Evolutionary conservation across 2,329 filamentous ascomycete species (phyloP).

Genomic region (Ceratocystis variospora): DNA sequence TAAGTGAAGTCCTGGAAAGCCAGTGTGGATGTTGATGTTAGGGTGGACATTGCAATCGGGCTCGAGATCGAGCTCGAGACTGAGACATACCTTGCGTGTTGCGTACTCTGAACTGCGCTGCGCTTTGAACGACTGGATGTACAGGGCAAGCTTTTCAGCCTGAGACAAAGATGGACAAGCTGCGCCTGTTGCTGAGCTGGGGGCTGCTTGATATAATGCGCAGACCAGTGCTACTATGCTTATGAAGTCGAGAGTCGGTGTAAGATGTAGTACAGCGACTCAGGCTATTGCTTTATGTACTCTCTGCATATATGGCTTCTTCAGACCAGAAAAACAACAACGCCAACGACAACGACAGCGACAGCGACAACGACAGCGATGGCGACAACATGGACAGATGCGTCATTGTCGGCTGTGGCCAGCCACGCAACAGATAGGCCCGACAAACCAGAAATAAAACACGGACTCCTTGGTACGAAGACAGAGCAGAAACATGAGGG

Average conservation of each 20-base stretch:
- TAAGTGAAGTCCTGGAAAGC: not conserved
- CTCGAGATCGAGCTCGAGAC: not conserved
- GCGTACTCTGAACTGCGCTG: not conserved
- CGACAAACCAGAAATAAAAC: not conserved
- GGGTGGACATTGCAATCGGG: not conserved
- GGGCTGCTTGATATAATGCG: not conserved
- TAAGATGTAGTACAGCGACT: not conserved
- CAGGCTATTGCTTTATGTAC: not conserved
- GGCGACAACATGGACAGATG: not conserved
- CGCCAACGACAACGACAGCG: no score
- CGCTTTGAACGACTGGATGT: not conserved
- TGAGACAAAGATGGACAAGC: not conserved
- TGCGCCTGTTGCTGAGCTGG: not conserved
- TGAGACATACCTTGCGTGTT: constrained; percentile 11
- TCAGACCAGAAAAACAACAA: not conserved
- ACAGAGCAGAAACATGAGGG: not conserved
- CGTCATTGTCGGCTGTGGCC: not conserved
- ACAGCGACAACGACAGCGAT: no score
- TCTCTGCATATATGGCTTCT: not conserved
- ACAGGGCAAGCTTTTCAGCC: not conserved
- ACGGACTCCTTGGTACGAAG: not conserved
- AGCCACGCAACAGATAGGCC: not conserved
- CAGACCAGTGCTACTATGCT: no score
- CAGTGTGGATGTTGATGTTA: no score
- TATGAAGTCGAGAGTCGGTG: not conserved